phyloP scores from a whole-genome alignment of 2,329 filamentous ascomycete species.

The Monosporascus sp. region DNA sequence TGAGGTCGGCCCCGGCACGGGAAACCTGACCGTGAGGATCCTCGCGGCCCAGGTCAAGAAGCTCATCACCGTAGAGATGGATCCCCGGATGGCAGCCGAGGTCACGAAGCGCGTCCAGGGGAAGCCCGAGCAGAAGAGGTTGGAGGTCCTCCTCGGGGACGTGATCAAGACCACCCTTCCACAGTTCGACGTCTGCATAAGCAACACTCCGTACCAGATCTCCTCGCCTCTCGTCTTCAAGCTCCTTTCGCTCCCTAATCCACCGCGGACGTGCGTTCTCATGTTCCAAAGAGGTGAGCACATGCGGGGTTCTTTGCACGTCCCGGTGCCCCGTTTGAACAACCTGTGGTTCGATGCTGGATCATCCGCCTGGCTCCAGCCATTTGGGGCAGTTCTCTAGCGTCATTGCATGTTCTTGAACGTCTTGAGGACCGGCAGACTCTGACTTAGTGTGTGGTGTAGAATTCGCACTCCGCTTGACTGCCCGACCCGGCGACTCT shows the following conservation, averaged over 20 bases:
- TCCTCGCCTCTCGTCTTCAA: constrained; percentile 89
- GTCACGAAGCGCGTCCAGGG: constrained; percentile 92
- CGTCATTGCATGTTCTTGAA: too few species aligned
- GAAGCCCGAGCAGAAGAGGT: constrained; percentile 73
- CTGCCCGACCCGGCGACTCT: constrained; percentile 81
- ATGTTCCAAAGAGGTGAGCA: constrained; percentile 75
- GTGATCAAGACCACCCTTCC: constrained; percentile 79
- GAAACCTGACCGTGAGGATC: constrained; percentile 83
- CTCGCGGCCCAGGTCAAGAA: constrained; percentile 75
- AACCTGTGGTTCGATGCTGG: too few species aligned
- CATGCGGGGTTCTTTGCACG: too few species aligned
- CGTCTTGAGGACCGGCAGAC: background rate
- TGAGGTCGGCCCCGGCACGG: constrained; percentile 78
- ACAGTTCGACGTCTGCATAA: constrained; percentile 76
- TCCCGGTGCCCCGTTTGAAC: too few species aligned
- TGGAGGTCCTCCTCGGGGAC: constrained; percentile 87
- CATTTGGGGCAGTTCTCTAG: too few species aligned
- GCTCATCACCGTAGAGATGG: constrained; percentile 79
- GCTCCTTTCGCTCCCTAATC: constrained; percentile 74
- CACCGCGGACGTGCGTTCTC: constrained; percentile 79
- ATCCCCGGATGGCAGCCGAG: constrained; percentile 95
- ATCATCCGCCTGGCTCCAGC: too few species aligned
- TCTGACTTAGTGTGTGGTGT: constrained; percentile 26
- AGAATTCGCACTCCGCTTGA: constrained; percentile 86
- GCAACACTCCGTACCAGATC: constrained; percentile 72